Evolutionary conservation across 768 basidiomycete species (phyloP).

Genomic region (button mushroom (Agaricus bisporus)): DNA sequence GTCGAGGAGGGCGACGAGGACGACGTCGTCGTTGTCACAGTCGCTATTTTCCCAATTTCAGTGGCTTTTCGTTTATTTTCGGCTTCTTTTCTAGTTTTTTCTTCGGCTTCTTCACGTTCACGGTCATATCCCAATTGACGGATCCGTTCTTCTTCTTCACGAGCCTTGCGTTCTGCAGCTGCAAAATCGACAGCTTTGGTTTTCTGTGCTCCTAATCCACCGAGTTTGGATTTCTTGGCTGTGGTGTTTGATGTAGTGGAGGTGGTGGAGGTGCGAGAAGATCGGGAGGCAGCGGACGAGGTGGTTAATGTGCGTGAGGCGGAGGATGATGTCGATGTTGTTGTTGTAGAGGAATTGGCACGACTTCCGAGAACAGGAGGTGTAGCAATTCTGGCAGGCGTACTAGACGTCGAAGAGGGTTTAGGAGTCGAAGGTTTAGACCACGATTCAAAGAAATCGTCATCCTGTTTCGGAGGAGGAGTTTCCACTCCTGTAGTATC

Average conservation of each 20-base stretch:
- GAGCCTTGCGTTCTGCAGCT: slow-evolving; percentile 85
- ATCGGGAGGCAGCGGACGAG: slow-evolving; percentile 55
- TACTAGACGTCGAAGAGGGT: slow-evolving; percentile 39
- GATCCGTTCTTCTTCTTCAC: slow-evolving; percentile 89
- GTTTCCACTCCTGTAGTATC: slow-evolving; percentile 36
- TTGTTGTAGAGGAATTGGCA: slow-evolving; percentile 24
- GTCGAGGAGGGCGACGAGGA: slow-evolving; percentile 15
- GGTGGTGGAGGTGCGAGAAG: slow-evolving; percentile 28
- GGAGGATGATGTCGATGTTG: slow-evolving; percentile 56
- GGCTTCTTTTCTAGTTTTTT: slow-evolving; percentile 58
- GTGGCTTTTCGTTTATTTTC: slow-evolving; percentile 37
- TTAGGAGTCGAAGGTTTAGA: slow-evolving; percentile 73
- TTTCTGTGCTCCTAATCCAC: slow-evolving; percentile 84
- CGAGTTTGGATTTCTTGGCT: slow-evolving; percentile 59
- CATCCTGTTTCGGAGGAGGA: slow-evolving; percentile 46
- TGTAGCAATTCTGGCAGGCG: slow-evolving; percentile 37
- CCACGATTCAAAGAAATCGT: slow-evolving; percentile 98
- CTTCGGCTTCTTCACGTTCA: slow-evolving; percentile 78
- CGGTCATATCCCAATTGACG: slow-evolving; percentile 91
- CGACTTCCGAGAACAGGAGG: slow-evolving; percentile 55
- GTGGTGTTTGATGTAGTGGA: slow-evolving; percentile 26
- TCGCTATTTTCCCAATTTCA: slow-evolving; percentile 29
- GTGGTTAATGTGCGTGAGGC: slow-evolving; percentile 47
- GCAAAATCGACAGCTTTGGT: slow-evolving; percentile 88
- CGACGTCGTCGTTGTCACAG: slow-evolving; percentile 19